Evolutionary conservation across 805 yeast species (phyloP), one percentile per base, ranked within the genome.

Genomic region (Candida nonsorbophila): DNA sequence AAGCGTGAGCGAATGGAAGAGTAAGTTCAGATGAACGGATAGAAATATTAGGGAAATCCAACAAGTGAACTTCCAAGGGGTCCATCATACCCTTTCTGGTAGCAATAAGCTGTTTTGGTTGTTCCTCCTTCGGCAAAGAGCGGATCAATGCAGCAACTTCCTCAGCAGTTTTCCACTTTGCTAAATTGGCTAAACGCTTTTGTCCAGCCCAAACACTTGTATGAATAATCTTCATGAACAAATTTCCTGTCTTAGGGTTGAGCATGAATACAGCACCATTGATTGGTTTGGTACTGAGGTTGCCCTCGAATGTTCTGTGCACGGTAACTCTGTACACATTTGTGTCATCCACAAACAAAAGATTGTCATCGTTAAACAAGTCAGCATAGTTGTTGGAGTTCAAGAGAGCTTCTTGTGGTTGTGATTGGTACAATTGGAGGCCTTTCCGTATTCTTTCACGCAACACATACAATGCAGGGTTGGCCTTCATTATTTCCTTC

Each of bases 151-250:
- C 94, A 10, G 96, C 90, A 14, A 86, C 94, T 55, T 90, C 97
- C 57, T 92, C 99, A 0, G 98, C 97, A 1, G 97, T 79, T 53
- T 90, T 92, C 98, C 98, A 92, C 51, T 92, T 92, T 1, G 97
- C 88, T 40, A 92, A 61, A 49, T 92, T 97, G 16, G 92, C 81
- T 36, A 90, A 68, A 45, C 97, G 80, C 47, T 86, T 88, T 54
- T 92, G 97, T 12, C 99, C 99, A 3, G 95, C 81, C 94, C 96
- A 92, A 2, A 86, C 95, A 5, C 94, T 83, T 0, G 94, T 85
- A 47, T 90, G 97, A 35, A 92, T 85, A 31, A 92, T 75, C 49
- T 85, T 86, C 55, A 92, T 66, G 49, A 84, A 87, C 28, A 92
- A 56, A 49, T 88, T 96, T 20, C 98, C 98, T 1, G 88, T 75